Evolutionary conservation across 257 asterid genomes (phyloP).

Genomic region (Ballota nigra): DNA sequence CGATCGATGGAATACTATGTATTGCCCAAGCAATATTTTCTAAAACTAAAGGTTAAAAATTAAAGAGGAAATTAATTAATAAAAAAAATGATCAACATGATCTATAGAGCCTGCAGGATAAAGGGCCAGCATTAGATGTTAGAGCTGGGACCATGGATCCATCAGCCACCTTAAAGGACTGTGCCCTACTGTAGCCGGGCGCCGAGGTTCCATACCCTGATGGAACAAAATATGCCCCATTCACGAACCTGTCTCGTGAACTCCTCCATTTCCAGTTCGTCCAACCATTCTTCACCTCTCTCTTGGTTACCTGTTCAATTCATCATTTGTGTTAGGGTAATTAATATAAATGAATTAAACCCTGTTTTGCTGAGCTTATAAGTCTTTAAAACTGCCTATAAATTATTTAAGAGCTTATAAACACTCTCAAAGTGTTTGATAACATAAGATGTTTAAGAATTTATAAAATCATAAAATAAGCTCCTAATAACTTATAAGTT

Average conservation of each 20-base stretch:
- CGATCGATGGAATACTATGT: too few relatives aligned
- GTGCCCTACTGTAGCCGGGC: conserved; percentile 48
- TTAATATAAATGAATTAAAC: too few relatives aligned
- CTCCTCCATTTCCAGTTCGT: conserved; percentile 82
- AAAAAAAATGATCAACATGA: conserved; percentile 35
- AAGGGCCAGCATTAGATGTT: conserved; percentile 65
- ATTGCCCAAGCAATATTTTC: neutral
- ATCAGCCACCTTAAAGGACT: conserved; percentile 63
- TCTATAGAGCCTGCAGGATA: conserved; percentile 36
- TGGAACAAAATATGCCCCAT: conserved; percentile 75
- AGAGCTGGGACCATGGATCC: conserved; percentile 63
- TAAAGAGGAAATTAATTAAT: too few relatives aligned
- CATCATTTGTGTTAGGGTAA: too few relatives aligned
- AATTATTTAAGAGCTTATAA: too few relatives aligned
- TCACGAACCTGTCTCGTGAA: conserved; percentile 58
- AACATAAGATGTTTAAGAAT: too few relatives aligned
- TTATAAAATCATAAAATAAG: too few relatives aligned
- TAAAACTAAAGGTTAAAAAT: neutral
- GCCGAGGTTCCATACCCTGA: conserved; percentile 63
- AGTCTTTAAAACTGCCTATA: too few relatives aligned
- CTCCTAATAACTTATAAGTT: too few relatives aligned
- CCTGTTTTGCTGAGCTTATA: too few relatives aligned
- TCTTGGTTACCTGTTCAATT: conserved; percentile 52
- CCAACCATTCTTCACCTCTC: conserved; percentile 60
- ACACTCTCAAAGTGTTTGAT: too few relatives aligned